These are phyloP conservation scores for Hypoxylon fuscum DNA, from an alignment of 495 filamentous ascomycete species.

Conservation along the genomic window DNA sequence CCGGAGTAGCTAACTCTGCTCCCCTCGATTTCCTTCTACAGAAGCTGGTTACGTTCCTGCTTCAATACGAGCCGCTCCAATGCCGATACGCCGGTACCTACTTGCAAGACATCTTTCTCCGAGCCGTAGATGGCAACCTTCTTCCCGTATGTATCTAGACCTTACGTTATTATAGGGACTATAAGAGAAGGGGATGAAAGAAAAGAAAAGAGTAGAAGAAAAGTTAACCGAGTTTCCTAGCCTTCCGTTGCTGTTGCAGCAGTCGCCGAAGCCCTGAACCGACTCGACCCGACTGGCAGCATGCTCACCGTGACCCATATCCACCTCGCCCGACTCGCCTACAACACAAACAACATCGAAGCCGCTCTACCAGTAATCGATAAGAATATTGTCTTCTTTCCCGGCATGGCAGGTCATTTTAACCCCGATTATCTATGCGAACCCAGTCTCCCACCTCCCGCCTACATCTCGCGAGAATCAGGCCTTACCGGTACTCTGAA, in stretches of 20 bases:
- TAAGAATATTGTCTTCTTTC: slow-evolving; percentile 72
- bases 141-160: slow-evolving; percentile 48
- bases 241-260: slow-evolving; percentile 67
- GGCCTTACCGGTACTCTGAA: slow-evolving; percentile 68
- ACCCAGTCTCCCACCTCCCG: slow-evolving; percentile 43
- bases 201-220: too few relatives aligned
- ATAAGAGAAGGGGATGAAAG: too few relatives aligned
- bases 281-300: slow-evolving; percentile 74
- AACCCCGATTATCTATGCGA: slow-evolving; percentile 44
- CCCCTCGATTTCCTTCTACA: slow-evolving; percentile 42
- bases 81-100: slow-evolving; percentile 52
- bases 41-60: slow-evolving; percentile 51
- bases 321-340: slow-evolving; percentile 67
- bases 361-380: slow-evolving; percentile 73
- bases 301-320: slow-evolving; percentile 76
- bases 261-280: slow-evolving; percentile 70
- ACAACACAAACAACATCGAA: slow-evolving; percentile 58
- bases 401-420: slow-evolving; percentile 50
- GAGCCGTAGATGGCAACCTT: slow-evolving; percentile 37
- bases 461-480: slow-evolving; percentile 65
- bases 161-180: neutral
- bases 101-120: slow-evolving; percentile 44
- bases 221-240: slow-evolving; percentile 49
- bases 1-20: slow-evolving; percentile 21
- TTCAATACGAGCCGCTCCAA: slow-evolving; percentile 55